Percentiles rank a stretch among this genome's conserved stretches.
Evolutionary conservation across 352 stramenopile species (phyloP).

Genomic region (Blastocystis sp.): DNA sequence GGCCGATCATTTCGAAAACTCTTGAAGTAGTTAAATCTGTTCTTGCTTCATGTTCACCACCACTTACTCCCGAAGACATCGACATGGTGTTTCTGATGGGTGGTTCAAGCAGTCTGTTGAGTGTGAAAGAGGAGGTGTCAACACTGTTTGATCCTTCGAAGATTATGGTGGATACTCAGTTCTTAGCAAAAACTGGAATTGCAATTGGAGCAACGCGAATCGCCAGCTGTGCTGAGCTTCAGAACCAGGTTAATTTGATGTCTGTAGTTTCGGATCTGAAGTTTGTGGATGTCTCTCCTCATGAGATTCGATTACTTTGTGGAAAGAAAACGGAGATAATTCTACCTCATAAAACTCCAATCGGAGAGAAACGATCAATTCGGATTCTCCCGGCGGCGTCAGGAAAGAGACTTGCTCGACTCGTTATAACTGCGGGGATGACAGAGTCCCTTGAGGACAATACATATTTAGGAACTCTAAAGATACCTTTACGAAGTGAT

Average conservation of each 20-base stretch:
- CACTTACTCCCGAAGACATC: background rate
- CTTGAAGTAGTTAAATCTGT: background rate
- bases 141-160: background rate
- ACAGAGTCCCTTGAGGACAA: background rate
- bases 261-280: background rate
- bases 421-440: background rate
- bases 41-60: background rate
- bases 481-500: background rate
- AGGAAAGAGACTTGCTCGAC: background rate
- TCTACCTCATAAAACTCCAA: background rate
- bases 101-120: background rate
- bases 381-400: background rate
- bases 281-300: background rate
- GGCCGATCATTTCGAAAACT: background rate
- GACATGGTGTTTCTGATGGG: constrained; percentile 57
- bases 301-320: background rate
- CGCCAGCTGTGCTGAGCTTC: background rate
- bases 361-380: background rate
- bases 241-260: background rate
- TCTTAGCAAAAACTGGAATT: background rate
- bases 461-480: background rate
- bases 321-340: background rate
- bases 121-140: background rate
- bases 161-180: background rate
- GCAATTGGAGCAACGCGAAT: constrained; percentile 8